Evolutionary conservation across 306 rosid genomes (phyloP).

Genomic region (Fagus sylvatica): DNA sequence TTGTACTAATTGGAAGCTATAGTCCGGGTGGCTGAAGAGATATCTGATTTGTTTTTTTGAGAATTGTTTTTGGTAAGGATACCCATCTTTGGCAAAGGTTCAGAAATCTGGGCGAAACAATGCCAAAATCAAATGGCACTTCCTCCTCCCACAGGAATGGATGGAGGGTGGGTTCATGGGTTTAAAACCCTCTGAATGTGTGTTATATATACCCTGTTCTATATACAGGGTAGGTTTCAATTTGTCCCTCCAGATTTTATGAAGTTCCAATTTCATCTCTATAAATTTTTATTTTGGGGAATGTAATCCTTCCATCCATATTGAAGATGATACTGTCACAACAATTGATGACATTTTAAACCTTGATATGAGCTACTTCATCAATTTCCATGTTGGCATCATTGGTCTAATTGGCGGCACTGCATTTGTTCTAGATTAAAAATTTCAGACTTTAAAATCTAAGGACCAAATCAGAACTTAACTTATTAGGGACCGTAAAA

Average conservation of each 20-base stretch:
- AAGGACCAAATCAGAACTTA: not conserved
- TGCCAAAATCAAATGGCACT: too few relatives aligned
- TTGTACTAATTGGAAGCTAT: slow-evolving; percentile 1
- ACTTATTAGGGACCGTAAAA: not conserved
- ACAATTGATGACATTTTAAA: not conserved
- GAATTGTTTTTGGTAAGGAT: not conserved
- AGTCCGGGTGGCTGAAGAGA: slow-evolving; percentile 10
- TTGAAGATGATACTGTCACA: not conserved
- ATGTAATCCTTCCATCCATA: not conserved
- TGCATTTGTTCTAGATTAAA: not conserved
- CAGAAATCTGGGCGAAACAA: not conserved
- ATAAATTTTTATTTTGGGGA: not conserved
- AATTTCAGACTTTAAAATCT: not conserved
- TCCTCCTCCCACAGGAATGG: too few relatives aligned
- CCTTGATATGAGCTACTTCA: not conserved
- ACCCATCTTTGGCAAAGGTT: not conserved
- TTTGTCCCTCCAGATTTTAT: too few relatives aligned
- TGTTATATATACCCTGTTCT: too few relatives aligned
- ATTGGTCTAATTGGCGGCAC: not conserved
- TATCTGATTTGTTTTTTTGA: slow-evolving; percentile 8
- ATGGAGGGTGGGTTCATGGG: too few relatives aligned
- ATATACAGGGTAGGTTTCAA: too few relatives aligned
- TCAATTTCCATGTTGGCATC: not conserved
- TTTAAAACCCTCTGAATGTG: too few relatives aligned
- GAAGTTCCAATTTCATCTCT: too few relatives aligned